Base-by-base conservation (phyloP, 345 rosid species). In the Corchorus olitorius region DNA sequence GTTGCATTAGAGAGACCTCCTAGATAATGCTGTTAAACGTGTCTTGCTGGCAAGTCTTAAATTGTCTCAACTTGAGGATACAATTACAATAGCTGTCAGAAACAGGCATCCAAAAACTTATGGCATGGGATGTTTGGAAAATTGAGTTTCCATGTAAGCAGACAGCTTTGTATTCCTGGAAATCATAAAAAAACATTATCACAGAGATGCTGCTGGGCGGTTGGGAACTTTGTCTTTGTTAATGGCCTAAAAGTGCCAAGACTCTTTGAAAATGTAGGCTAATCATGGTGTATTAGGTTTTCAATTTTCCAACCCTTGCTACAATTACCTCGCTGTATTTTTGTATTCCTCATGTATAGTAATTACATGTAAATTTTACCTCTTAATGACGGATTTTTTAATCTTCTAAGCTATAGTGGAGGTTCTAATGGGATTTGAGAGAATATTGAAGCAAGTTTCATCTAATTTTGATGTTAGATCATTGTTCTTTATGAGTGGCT, bases 1-100 rank as follows among this genome's bases (percentile, higher is more conserved):
- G 75, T 86, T 55, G 89, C 96, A 6, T 79, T 90, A 66, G 99
- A 93, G 85, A 95, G 96, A 83, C 97, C 97, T 69, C 92, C 94
- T 10, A 60, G 81, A 55, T 87, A 80, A 83, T 76, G 72, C 22
- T 56, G 15, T 68, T 48, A 16, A 8, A 8, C 34, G 46, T 34
- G 6, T 49, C 6, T 68, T 0, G 41, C 59, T 22, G 27, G 20
- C 19, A 49, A 69, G 15, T 50, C 58, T 33, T 33, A 33, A 69
- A 69, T 49, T 69, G 41, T 69, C 73, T 27, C 22, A 0, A 52
- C 54, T 43, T 7, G 20, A 43, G 43, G 27, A 72, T 27, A 12
- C 19, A 20, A 20, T 27, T 27, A 27, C 27, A 27, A 60, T 15
- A 33, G 53, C 73, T 14, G 20, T 53, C 52, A 33, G 45, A 60